Evolutionary conservation across 345 rosid genomes (phyloP), one percentile per base, ranked within the genome.

Genomic region (Geranium rotundifolium): DNA sequence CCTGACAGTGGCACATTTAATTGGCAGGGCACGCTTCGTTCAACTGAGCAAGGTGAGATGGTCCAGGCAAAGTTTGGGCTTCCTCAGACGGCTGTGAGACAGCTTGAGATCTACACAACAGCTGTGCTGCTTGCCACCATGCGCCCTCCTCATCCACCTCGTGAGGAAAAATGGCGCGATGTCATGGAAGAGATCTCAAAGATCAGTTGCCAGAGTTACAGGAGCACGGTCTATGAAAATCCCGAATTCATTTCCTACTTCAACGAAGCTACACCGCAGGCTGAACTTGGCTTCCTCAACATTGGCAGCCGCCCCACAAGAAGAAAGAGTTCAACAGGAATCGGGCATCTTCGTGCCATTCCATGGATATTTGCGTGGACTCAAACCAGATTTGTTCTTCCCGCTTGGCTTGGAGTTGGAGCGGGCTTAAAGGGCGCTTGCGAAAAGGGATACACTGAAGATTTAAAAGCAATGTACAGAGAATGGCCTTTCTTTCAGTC

Each of bases 281-380:
- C 96, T 2, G 99, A 93, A 75, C 87, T 93, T 2, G 97, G 99
- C 63, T 87, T 64, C 75, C 99, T 93, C 54, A 90, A 93, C 77
- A 93, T 93, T 29, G 99, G 97, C 77, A 90, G 97, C 77, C 78
- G 99, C 8, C 97, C 99, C 61, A 77, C 97, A 4, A 75, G 96
- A 68, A 82, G 97, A 77, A 93, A 88, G 79, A 82, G 82, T 75
- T 80, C 97, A 3, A 90, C 75, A 1, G 99, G 91, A 46, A 90
- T 93, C 1, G 99, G 97, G 57, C 96, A 93, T 82, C 96, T 93
- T 29, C 84, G 97, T 54, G 97, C 97, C 68, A 93, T 93, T 70
- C 99, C 99, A 31, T 90, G 99, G 97, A 82, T 90, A 30, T 89
- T 93, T 71, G 99, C 99, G 7, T 90, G 99, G 99, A 93, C 97